These are phyloP conservation scores for Fusarium sp. DNA, from an alignment of 2,329 filamentous ascomycete genomes.

Conservation along the genomic window DNA sequence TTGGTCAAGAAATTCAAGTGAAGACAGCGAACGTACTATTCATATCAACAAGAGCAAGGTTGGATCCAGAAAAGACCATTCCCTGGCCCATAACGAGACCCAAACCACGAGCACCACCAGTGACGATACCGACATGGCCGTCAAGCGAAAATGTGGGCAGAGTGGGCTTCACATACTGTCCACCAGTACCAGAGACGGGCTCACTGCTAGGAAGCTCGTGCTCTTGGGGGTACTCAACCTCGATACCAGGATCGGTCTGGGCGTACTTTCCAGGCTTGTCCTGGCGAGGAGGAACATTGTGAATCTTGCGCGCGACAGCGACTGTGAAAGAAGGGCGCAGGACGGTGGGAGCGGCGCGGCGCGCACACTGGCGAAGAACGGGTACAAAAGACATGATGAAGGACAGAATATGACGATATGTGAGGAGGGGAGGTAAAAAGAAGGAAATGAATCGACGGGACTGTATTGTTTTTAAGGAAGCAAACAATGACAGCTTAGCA, in stretches of 20 bases:
- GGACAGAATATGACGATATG: constrained; percentile 3
- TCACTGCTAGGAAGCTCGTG: constrained; percentile 76
- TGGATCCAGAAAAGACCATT: constrained; percentile 86
- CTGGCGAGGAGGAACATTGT: constrained; percentile 49
- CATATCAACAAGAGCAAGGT: constrained; percentile 92
- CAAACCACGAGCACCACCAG: constrained; percentile 88
- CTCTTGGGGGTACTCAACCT: constrained; percentile 82
- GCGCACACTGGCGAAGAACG: constrained; percentile 45
- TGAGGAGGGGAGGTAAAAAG: neutral
- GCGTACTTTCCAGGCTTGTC: constrained; percentile 74
- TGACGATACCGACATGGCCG: constrained; percentile 85
- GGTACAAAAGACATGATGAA: constrained; percentile 39
- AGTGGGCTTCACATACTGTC: constrained; percentile 85
- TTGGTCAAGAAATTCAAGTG: neutral
- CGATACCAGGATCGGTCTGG: constrained; percentile 82
- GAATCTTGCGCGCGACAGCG: constrained; percentile 46
- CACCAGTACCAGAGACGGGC: constrained; percentile 80
- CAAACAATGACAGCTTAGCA: constrained; percentile 9
- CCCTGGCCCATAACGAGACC: constrained; percentile 95
- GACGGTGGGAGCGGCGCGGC: constrained; percentile 38
- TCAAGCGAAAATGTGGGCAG: constrained; percentile 89
- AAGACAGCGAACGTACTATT: constrained; percentile 73
- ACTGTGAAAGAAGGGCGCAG: constrained; percentile 39
- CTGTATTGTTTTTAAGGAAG: constrained; percentile 19
- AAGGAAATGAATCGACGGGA: neutral